Base-by-base conservation (phyloP, 345 rosid species). In the Garcia nutans region DNA sequence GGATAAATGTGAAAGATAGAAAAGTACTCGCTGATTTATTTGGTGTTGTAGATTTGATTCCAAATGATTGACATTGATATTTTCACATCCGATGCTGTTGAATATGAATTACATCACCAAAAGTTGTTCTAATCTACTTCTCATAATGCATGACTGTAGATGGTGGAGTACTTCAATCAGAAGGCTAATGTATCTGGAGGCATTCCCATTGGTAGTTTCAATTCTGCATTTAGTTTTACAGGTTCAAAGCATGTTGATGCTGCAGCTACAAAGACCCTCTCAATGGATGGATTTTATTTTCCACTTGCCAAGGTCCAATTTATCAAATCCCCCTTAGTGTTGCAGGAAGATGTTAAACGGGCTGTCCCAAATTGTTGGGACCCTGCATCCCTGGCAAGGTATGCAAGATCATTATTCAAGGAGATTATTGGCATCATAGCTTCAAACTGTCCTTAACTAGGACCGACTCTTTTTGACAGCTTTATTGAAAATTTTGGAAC, bases 401-500 rank as follows among this genome's bases (percentile, higher is more conserved):
- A 84, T 42, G 57, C 15, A 49, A 22, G 10, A 58, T 77, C 61
- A 70, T 45, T 65, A 73, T 64, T 28, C 26, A 23, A 26, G 72
- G 63, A 65, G 57, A 70, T 19, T 62, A 33, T 71, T 78, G 63
- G 37, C 20, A 50, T 6, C 66, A 49, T 62, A 33, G 42, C 60
- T 60, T 33, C 37, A 37, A 47, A 63, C n/a, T 37, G 41, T 37
- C 41, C 19, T 56, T 87, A 74, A 85, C 72, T 22, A 10, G 63
- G 61, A 23, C 63, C 61, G 65, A 26, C 19, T 72, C 41, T 41
- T 66, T 82, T 73, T 84, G 71, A 75, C 91, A 91, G 96, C 68
- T 91, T 91, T 69, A 88, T 91, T 70, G 91, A 89, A 84, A 86
- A 81, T 77, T 89, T 85, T 75, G 96, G 96, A 77, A 91, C 96